These are phyloP conservation scores for Pontederia paniculata DNA, from an alignment of 176 grass and related monocot species.

Conservation along the genomic window DNA sequence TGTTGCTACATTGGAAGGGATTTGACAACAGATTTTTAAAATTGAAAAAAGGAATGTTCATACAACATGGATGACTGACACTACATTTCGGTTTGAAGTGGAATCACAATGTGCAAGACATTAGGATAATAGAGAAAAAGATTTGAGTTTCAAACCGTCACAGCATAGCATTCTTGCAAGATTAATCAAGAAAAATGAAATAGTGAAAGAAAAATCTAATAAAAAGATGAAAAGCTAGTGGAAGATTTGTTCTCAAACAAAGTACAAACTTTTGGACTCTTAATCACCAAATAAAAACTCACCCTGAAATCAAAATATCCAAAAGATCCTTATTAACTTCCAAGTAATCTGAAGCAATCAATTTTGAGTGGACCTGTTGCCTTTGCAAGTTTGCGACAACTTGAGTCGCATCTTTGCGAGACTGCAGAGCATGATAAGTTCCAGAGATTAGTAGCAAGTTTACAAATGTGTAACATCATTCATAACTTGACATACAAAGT, in stretches of 20 bases:
- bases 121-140: too few species aligned
- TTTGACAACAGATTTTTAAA: too few species aligned
- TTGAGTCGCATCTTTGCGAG: constrained; percentile 50
- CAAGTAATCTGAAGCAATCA: constrained; percentile 49
- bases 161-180: too few species aligned
- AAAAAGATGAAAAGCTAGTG: too few species aligned
- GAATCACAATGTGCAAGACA: too few species aligned
- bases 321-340: constrained; percentile 52
- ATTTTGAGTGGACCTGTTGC: constrained; percentile 45
- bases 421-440: constrained; percentile 19
- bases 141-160: too few species aligned
- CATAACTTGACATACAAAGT: not conserved
- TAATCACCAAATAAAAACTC: constrained; percentile 6
- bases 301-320: constrained; percentile 42
- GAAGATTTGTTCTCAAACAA: not conserved
- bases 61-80: too few species aligned
- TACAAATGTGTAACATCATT: not conserved
- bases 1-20: too few species aligned
- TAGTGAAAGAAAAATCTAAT: not conserved
- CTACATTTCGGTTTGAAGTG: too few species aligned
- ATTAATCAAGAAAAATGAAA: too few species aligned
- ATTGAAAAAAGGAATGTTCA: too few species aligned
- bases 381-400: constrained; percentile 54
- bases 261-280: not conserved
- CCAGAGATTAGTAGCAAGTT: not conserved